A percentile compares a stretch with the other conserved stretches of the same genome.
phyloP scores from a whole-genome alignment of 345 rosid genomes.

The Citrus glauca region DNA sequence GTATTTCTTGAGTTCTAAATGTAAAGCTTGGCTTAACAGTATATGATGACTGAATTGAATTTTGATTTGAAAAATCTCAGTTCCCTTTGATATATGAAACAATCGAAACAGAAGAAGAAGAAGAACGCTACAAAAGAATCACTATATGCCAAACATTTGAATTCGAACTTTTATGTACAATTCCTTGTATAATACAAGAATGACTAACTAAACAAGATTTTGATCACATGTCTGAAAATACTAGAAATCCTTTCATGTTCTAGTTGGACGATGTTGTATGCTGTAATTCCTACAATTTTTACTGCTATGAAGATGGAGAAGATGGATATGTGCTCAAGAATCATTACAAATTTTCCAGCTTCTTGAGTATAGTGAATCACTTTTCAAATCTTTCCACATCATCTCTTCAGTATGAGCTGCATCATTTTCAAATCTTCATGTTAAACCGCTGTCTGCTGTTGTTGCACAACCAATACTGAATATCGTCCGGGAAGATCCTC shows the following conservation, averaged over 20 bases:
- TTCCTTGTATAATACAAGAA: neutral
- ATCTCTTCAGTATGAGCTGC: neutral
- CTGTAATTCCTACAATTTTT: neutral
- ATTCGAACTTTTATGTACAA: neutral
- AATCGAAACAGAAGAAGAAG: neutral
- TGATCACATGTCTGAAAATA: neutral
- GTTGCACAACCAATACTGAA: constrained; percentile 60
- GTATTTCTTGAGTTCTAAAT: neutral
- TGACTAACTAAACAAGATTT: neutral
- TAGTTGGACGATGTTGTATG: neutral
- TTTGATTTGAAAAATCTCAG: neutral
- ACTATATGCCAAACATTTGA: neutral
- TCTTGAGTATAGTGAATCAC: neutral
- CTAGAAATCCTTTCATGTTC: neutral
- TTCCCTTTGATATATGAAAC: neutral
- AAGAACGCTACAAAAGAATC: neutral
- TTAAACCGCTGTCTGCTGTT: constrained; percentile 23
- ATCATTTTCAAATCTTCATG: neutral
- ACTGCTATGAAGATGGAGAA: neutral
- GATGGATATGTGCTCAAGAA: neutral
- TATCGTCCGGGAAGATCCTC: constrained; percentile 33
- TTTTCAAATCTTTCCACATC: neutral
- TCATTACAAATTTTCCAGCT: neutral
- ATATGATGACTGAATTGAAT: neutral
- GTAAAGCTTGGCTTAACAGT: constrained; percentile 4